Conservation (phyloP, 345 rosid species). For the Corymbia maculata region DNA sequence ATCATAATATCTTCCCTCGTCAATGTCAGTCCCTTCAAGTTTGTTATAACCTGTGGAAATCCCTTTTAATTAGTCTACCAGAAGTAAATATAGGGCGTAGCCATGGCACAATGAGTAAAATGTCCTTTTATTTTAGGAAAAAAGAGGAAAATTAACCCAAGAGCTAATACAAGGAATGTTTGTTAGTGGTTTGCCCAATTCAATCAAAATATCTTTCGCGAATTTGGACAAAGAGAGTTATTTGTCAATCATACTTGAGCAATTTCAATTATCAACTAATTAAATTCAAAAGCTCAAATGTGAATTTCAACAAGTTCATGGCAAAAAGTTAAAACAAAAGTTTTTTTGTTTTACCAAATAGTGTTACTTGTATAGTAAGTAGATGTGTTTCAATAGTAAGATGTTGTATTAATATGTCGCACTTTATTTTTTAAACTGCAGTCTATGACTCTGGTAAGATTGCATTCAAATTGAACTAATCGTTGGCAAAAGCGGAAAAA, state of each 20-base stretch:
- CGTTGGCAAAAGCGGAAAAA: accelerated
- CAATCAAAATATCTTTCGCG: neutral
- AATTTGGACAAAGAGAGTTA: no score
- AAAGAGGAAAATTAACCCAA: neutral
- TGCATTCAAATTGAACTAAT: neutral
- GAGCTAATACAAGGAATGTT: no score
- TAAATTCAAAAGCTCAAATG: no score
- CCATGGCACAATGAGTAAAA: neutral
- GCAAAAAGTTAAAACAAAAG: neutral
- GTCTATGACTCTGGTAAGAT: accelerated
- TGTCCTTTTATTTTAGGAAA: neutral
- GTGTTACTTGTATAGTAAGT: neutral
- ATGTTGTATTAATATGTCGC: no score
- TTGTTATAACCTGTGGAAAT: neutral
- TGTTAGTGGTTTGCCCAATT: neutral
- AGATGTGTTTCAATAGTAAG: neutral
- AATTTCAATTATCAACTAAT: no score
- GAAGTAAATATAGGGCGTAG: neutral
- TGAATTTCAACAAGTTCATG: neutral
- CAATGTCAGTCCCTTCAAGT: neutral
- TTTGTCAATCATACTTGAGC: no score
- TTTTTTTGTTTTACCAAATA: no score
- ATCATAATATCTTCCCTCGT: neutral
- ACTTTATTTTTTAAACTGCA: neutral
- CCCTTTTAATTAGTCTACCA: neutral